Base-by-base conservation (phyloP, 176 grass and related monocot genomes). In the Neostapfia colusana region DNA sequence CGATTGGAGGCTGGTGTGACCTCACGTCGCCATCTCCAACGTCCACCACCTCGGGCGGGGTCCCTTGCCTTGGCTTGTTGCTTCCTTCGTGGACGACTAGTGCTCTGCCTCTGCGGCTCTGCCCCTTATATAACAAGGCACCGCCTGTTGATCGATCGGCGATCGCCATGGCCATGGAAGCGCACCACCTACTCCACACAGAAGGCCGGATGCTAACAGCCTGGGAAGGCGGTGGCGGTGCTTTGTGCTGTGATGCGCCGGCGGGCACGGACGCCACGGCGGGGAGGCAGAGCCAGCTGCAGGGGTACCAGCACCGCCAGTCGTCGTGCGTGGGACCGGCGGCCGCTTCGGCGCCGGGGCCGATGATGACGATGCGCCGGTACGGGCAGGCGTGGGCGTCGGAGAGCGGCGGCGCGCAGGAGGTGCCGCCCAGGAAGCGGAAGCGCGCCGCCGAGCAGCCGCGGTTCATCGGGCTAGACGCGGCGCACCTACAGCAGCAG, bases 151-250 rank as follows among this genome's bases (percentile, higher is more conserved):
- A 16, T 38, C 12, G 70, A 16, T 31, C 31, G 3, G 31, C 31
- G 67, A 36, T 36, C 69, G 80, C 67, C 78, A 93, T 94, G 91
- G 95, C 82, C 37, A 85, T 98, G 54, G 79, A 94, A 43, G 79
- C 84, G 36, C 75, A 85, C 53, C 72, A 83, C 54, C 73, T 87
- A 0, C 85, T 50, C 57, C 81, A 79, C 70, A 3, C 1, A 51
- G 35, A 24, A 13, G 15, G 10, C 73, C 31, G 15, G 28, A 34
- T 15, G 5, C 15, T 51, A 5, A 4, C 37, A 14, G 0, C 20
- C 3, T 77, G 74, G 61, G n/a, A 46, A 27, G 59, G 8, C 59
- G 31, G 31, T 31, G 31, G 2, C 31, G 31, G 31, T 31, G 31
- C 31, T 31, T 31, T 31, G 31, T 31, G 3, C 31, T 31, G 31